Evolutionary conservation across 2,329 filamentous ascomycete species (phyloP).

Genomic region (Setomelanomma holmii): DNA sequence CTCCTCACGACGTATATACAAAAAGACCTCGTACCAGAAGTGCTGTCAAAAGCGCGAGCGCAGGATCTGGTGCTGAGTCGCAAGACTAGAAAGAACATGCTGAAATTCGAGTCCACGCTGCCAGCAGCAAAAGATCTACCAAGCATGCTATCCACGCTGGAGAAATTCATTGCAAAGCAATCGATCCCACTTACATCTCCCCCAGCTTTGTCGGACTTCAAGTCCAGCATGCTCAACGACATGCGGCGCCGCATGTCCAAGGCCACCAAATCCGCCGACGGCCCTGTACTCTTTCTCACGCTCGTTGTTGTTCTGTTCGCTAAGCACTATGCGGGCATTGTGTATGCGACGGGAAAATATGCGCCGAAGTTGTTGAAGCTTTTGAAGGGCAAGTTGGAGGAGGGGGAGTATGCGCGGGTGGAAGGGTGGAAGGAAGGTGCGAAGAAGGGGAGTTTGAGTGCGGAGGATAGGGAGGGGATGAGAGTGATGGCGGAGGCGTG

Average conservation of each 20-base stretch:
- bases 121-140: slow-evolving; percentile 7
- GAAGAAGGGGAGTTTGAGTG: slow-evolving; percentile 38
- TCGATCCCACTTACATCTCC: slow-evolving; percentile 16
- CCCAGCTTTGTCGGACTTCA: slow-evolving; percentile 28
- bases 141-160: slow-evolving; percentile 22
- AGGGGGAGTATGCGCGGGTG: slow-evolving; percentile 36
- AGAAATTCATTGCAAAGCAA: slow-evolving; percentile 47
- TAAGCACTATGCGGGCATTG: slow-evolving; percentile 36
- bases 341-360: slow-evolving; percentile 52
- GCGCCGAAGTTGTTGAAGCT: slow-evolving; percentile 49
- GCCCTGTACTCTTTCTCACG: slow-evolving; percentile 47
- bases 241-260: slow-evolving; percentile 45
- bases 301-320: slow-evolving; percentile 44
- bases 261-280: slow-evolving; percentile 40
- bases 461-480: slow-evolving; percentile 45
- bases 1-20: slow-evolving; percentile 37
- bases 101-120: slow-evolving; percentile 34
- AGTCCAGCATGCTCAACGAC: slow-evolving; percentile 33
- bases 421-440: slow-evolving; percentile 49
- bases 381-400: slow-evolving; percentile 31
- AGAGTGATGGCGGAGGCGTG: slow-evolving; percentile 27
- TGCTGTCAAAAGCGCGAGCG: slow-evolving; percentile 37
- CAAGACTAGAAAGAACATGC: slow-evolving; percentile 39
- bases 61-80: slow-evolving; percentile 41
- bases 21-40: slow-evolving; percentile 45